Percentiles rank a stretch among this genome's conserved stretches.
phyloP scores from a whole-genome alignment of 163 green algal species.

The Scenedesmus sp. region DNA sequence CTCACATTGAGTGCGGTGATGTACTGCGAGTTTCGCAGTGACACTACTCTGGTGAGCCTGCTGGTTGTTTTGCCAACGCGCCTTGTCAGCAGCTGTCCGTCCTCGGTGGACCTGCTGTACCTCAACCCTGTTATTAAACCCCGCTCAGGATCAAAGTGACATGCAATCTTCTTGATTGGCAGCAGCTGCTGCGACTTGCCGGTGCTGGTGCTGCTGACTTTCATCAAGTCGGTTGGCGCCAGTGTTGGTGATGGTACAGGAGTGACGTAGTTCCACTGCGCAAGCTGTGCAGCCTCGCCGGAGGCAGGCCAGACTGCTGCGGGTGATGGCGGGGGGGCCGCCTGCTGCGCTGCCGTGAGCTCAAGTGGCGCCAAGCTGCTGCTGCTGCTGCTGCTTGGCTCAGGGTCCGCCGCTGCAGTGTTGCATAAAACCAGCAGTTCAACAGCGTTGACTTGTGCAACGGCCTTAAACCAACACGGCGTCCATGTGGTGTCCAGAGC shows the following conservation, averaged over 20 bases:
- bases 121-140: conserved; percentile 30
- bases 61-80: conserved; percentile 1
- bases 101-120: not conserved
- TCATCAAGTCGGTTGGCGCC: not conserved
- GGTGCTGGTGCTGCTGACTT: not conserved
- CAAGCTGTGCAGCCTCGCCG: not conserved
- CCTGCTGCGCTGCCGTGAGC: not conserved
- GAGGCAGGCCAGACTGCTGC: not conserved
- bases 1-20: conserved; percentile 6
- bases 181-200: not conserved
- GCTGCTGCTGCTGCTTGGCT: not conserved
- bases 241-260: not conserved
- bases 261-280: not conserved
- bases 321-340: not conserved
- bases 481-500: not conserved
- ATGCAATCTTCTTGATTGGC: conserved; percentile 8
- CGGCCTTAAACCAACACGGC: not conserved
- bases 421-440: not conserved
- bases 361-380: not conserved
- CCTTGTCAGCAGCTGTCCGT: not conserved
- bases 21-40: conserved; percentile 14
- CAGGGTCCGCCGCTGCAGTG: not conserved
- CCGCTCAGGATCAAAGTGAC: not conserved
- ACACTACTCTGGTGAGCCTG: not conserved
- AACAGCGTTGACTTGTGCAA: too few relatives aligned